A percentile compares a stretch with the other conserved stretches of the same genome.
Evolutionary conservation across 2,329 filamentous ascomycete genomes (phyloP).

Genomic region (Gnomoniopsis sp.): DNA sequence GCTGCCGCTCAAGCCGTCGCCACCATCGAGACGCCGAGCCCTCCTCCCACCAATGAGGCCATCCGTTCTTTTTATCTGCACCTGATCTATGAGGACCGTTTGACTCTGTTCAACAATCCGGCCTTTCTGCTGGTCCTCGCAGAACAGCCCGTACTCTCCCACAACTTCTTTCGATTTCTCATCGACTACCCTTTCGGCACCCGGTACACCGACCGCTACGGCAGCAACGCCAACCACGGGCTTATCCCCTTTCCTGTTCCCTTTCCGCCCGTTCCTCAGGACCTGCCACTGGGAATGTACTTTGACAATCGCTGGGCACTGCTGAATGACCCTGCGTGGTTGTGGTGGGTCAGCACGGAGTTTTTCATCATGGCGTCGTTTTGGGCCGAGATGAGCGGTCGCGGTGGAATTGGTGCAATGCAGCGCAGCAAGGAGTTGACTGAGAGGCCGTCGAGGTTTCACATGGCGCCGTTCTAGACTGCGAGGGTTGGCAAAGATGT

Average conservation of each 20-base stretch:
- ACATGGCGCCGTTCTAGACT: neutral
- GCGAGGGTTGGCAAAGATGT: neutral
- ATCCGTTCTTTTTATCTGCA: neutral
- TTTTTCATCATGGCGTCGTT: neutral
- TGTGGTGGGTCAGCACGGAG: neutral
- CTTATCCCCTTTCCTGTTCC: neutral
- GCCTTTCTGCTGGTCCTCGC: neutral
- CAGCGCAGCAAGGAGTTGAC: neutral
- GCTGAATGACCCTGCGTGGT: neutral
- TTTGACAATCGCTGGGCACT: neutral
- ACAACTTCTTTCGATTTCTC: neutral
- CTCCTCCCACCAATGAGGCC: neutral
- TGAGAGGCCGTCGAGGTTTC: neutral
- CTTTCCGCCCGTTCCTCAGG: neutral
- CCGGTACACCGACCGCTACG: neutral
- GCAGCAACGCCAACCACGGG: neutral
- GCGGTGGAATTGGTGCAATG: neutral
- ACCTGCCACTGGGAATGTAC: neutral
- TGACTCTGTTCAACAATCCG: constrained; percentile 3
- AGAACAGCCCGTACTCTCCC: neutral
- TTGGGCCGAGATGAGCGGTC: neutral
- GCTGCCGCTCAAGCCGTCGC: too few relatives aligned
- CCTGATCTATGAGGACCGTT: neutral
- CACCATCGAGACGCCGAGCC: neutral
- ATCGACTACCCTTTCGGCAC: neutral